phyloP scores from a whole-genome alignment of 75 land plant species.

The Chamaecyparis obtusa region DNA sequence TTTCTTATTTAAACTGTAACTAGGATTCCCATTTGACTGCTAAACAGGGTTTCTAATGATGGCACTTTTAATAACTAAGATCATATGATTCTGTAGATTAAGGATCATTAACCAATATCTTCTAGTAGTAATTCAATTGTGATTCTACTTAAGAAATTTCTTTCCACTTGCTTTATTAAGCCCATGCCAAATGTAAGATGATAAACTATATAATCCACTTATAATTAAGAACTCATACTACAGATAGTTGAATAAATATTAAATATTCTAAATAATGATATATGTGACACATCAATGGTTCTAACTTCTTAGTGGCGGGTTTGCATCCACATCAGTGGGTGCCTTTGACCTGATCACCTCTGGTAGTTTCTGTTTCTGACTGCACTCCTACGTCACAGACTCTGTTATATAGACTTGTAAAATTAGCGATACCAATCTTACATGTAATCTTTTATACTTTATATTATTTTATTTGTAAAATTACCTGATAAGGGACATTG shows the following conservation, averaged over 20 bases:
- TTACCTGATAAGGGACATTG: background rate
- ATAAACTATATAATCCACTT: background rate
- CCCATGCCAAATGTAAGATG: background rate
- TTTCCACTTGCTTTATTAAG: background rate
- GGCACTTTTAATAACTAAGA: background rate
- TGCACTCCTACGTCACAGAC: background rate
- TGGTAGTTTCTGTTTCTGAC: background rate
- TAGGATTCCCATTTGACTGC: background rate
- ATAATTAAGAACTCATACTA: background rate
- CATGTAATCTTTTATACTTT: background rate
- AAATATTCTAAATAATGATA: background rate
- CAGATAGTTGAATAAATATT: too few species aligned
- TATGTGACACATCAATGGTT: background rate
- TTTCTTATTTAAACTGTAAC: background rate
- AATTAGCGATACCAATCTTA: background rate
- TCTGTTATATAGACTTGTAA: background rate
- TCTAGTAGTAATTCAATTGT: background rate
- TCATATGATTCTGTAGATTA: background rate
- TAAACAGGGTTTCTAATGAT: background rate
- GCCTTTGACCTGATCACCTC: background rate
- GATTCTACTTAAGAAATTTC: background rate
- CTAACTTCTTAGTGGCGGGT: background rate
- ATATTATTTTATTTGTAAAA: background rate
- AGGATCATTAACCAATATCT: background rate
- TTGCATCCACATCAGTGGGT: background rate